Evolutionary conservation across 768 basidiomycete genomes (phyloP).

Genomic region (Agaricus subrufescens): DNA sequence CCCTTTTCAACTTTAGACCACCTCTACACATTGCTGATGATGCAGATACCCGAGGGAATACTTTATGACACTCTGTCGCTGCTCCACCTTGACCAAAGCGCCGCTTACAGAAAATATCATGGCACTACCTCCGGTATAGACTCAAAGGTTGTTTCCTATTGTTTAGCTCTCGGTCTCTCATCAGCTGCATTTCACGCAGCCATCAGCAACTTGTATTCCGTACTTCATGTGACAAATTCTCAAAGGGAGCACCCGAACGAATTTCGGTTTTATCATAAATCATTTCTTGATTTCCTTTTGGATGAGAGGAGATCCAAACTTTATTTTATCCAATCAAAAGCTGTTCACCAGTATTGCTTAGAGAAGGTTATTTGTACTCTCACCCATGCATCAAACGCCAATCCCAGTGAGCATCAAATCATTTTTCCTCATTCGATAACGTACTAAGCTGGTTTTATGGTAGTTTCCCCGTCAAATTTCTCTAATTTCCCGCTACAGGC

Average conservation of each 20-base stretch:
- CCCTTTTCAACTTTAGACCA: no score
- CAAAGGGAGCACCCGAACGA: not conserved
- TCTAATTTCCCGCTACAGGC: no score
- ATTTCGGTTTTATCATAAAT: not conserved
- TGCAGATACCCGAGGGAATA: not conserved
- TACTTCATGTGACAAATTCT: not conserved
- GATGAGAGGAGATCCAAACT: not conserved
- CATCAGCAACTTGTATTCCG: not conserved
- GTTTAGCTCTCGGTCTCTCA: not conserved
- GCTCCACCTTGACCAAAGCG: not conserved
- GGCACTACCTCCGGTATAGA: no score
- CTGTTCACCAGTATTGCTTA: not conserved
- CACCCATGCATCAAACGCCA: no score
- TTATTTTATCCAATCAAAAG: not conserved
- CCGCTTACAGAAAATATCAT: no score
- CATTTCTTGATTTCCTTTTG: no score
- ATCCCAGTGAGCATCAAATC: no score
- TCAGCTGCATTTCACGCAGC: not conserved
- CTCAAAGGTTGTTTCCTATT: not conserved
- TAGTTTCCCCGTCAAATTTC: no score
- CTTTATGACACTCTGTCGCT: not conserved
- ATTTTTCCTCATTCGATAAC: no score
- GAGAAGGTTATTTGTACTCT: no score
- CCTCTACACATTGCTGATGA: no score
- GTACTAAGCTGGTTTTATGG: no score